Percentiles rank a stretch among this genome's conserved stretches.
phyloP scores from a whole-genome alignment of 495 filamentous ascomycete genomes.

The Penicillium steckii region DNA sequence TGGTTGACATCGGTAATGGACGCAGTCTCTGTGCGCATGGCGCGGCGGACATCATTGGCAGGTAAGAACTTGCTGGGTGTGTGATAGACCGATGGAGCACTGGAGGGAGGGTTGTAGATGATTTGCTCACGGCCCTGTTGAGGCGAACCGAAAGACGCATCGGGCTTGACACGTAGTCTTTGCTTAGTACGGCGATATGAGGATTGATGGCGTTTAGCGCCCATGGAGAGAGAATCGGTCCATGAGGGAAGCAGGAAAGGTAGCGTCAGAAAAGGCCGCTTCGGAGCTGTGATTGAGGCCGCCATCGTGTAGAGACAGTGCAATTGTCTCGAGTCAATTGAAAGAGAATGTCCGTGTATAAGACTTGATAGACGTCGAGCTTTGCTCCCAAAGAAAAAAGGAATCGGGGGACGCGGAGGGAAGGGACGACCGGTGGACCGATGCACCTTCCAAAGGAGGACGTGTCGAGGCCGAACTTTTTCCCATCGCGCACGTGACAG shows the following conservation, averaged over 20 bases:
- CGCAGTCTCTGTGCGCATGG: constrained; percentile 40
- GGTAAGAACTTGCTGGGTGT: constrained; percentile 92
- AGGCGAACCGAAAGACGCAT: constrained; percentile 63
- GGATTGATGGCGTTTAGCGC: constrained; percentile 59
- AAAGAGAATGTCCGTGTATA: background rate
- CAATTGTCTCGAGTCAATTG: no score
- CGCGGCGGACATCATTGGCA: constrained; percentile 66
- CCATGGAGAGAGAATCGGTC: constrained; percentile 32
- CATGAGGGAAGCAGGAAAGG: constrained; percentile 42
- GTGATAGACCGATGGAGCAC: constrained; percentile 74
- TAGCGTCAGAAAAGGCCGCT: constrained; percentile 41
- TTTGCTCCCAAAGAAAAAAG: background rate
- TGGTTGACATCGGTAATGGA: constrained; percentile 20
- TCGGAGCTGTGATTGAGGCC: constrained; percentile 27
- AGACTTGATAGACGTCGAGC: background rate
- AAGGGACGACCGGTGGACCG: background rate
- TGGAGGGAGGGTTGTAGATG: constrained; percentile 94
- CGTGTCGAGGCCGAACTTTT: constrained; percentile 27
- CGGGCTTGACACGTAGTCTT: constrained; percentile 68
- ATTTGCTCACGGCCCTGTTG: constrained; percentile 59
- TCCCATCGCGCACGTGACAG: constrained; percentile 27
- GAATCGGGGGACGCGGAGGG: background rate
- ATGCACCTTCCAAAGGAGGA: constrained; percentile 4
- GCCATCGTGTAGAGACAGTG: constrained; percentile 25
- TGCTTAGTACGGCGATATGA: constrained; percentile 68